Evolutionary conservation across 78 protist species (phyloP).

Genomic region (Creolimax fragrantissima): DNA sequence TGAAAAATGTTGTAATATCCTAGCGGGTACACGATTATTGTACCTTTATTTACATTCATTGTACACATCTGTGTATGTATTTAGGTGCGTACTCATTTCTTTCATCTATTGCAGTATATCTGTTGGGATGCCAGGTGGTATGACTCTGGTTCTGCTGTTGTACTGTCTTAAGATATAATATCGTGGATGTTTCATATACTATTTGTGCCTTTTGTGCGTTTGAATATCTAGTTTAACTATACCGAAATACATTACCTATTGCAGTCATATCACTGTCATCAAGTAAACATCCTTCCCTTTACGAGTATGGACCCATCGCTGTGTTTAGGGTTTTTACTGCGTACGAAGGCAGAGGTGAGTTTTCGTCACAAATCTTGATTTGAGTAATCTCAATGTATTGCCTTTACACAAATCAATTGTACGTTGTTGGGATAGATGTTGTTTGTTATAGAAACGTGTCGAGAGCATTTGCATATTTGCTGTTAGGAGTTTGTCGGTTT

Average conservation of each 20-base stretch:
- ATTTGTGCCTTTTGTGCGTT: too few relatives aligned
- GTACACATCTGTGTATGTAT: background rate
- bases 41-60: background rate
- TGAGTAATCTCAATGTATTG: background rate
- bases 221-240: too few relatives aligned
- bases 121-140: too few relatives aligned
- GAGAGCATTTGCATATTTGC: background rate
- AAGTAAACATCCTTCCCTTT: background rate
- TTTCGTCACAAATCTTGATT: background rate
- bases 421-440: background rate
- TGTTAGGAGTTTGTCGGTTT: background rate
- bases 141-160: too few relatives aligned
- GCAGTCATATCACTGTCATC: background rate
- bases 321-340: background rate
- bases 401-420: background rate
- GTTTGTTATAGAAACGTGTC: background rate
- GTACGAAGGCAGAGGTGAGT: background rate
- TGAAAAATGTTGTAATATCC: background rate
- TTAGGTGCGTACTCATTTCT: background rate
- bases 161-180: too few relatives aligned
- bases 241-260: background rate
- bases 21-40: background rate
- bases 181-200: too few relatives aligned
- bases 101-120: too few relatives aligned
- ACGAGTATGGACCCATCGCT: background rate